A percentile compares a stretch with the other conserved stretches of the same genome.
Conservation (phyloP, 345 rosid genomes). For the Rubroshorea leprosula region DNA sequence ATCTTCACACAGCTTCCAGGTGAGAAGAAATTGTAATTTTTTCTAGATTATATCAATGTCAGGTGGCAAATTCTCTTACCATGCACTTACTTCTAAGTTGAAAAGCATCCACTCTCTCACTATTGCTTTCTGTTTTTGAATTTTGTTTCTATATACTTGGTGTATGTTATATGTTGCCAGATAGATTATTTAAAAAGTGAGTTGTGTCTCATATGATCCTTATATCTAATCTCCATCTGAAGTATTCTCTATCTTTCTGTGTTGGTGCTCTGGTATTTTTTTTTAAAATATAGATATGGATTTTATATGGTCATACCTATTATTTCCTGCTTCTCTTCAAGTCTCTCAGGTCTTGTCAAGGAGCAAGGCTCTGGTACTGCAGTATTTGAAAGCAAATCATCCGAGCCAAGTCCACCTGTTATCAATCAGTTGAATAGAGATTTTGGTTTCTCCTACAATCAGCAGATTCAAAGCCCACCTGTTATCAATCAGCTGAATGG, state of each 20-base stretch:
- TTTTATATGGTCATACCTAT: constrained; percentile 37
- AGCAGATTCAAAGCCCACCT: constrained; percentile 13
- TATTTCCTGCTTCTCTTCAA: constrained; percentile 50
- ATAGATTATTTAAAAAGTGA: too few species aligned
- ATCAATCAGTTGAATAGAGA: constrained; percentile 38
- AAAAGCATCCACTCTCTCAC: neutral
- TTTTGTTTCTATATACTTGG: neutral
- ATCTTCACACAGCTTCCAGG: too few species aligned
- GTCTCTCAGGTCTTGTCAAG: constrained; percentile 65
- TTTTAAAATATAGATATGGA: constrained; percentile 14
- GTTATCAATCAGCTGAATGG: neutral
- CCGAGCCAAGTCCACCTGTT: constrained; percentile 38
- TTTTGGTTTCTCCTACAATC: constrained; percentile 31
- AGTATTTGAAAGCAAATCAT: constrained; percentile 40
- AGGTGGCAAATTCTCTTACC: too few species aligned
- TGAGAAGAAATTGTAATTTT: too few species aligned
- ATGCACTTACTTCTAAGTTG: too few species aligned
- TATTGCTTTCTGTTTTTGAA: neutral
- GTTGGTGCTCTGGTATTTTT: constrained; percentile 8
- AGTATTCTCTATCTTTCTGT: neutral
- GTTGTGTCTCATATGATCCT: neutral
- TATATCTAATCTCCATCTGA: neutral
- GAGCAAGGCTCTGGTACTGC: constrained; percentile 41
- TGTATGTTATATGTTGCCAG: neutral
- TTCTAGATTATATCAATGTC: too few species aligned